Conservation (phyloP, 139 green algal genomes). For the Chlamydomonas urium region DNA sequence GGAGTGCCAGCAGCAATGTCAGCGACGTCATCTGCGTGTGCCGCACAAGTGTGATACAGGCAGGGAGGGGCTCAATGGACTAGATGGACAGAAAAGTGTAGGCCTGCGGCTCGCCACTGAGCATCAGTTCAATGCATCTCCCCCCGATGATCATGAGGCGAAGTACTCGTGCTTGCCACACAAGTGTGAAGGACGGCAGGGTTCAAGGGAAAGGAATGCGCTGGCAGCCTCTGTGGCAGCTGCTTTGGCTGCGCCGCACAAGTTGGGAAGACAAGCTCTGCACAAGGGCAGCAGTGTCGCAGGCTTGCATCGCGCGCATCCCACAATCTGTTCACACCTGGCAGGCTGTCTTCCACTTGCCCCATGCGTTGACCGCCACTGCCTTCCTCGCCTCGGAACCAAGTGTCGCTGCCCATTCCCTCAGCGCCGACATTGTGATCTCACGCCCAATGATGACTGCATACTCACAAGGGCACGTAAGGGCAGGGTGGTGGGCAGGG, state of each 20-base stretch:
- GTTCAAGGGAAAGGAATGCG: not conserved
- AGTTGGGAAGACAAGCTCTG: not conserved
- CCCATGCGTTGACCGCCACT: constrained; percentile 77
- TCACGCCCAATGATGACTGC: constrained; percentile 84
- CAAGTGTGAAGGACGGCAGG: not conserved
- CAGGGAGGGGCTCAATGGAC: too few species aligned
- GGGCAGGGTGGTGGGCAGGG: not conserved
- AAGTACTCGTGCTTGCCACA: too few species aligned
- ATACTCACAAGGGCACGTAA: not conserved
- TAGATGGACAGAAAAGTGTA: too few species aligned
- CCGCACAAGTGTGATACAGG: too few species aligned
- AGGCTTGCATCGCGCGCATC: not conserved
- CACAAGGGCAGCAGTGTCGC: not conserved
- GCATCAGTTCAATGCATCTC: too few species aligned
- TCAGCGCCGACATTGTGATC: constrained; percentile 88
- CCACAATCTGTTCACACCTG: constrained; percentile 31
- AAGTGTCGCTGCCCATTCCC: constrained; percentile 86
- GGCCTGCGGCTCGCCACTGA: too few species aligned
- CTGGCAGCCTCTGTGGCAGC: not conserved
- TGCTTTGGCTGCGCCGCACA: not conserved
- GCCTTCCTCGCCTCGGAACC: constrained; percentile 65
- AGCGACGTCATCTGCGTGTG: constrained; percentile 63
- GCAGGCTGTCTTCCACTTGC: constrained; percentile 88
- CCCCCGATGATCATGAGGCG: too few species aligned
- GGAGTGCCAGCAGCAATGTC: constrained; percentile 48